Percentiles rank a stretch among this genome's conserved stretches.
Conservation (phyloP, 2,329 filamentous ascomycete genomes). For the Colletotrichum australisinense region DNA sequence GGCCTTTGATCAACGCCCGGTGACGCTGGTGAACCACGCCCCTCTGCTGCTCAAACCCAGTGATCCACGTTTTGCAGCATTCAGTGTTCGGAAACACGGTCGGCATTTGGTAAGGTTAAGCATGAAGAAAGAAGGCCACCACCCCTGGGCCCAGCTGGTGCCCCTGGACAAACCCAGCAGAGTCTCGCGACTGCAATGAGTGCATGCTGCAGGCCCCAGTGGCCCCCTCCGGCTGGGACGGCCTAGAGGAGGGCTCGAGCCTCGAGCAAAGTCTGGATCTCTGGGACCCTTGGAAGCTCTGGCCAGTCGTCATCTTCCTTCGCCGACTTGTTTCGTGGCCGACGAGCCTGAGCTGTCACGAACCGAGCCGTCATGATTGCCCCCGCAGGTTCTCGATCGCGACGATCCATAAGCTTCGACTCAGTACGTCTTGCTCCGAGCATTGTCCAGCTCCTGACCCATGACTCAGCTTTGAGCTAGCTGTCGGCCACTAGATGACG, state of each 20-base stretch:
- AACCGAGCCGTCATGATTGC: too few species aligned
- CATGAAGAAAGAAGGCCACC: neutral
- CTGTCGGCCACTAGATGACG: too few species aligned
- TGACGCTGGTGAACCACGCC: neutral
- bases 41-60: neutral
- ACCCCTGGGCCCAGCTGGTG: neutral
- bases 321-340: neutral
- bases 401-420: too few species aligned
- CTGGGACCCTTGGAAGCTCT: neutral
- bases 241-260: neutral
- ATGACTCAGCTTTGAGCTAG: too few species aligned
- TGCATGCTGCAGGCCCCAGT: neutral
- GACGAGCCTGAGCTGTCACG: too few species aligned
- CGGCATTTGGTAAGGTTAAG: neutral
- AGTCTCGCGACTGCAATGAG: neutral
- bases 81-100: slow-evolving; percentile 1
- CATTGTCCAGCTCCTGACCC: too few species aligned
- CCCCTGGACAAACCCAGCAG: slow-evolving; percentile 1
- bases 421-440: too few species aligned
- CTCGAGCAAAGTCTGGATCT: neutral
- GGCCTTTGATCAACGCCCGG: neutral
- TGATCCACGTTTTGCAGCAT: slow-evolving; percentile 2
- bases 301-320: neutral
- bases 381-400: too few species aligned
- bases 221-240: neutral